These are phyloP conservation scores for Oryza longistaminata DNA, from an alignment of 176 grass and related monocot genomes.

Conservation along the genomic window DNA sequence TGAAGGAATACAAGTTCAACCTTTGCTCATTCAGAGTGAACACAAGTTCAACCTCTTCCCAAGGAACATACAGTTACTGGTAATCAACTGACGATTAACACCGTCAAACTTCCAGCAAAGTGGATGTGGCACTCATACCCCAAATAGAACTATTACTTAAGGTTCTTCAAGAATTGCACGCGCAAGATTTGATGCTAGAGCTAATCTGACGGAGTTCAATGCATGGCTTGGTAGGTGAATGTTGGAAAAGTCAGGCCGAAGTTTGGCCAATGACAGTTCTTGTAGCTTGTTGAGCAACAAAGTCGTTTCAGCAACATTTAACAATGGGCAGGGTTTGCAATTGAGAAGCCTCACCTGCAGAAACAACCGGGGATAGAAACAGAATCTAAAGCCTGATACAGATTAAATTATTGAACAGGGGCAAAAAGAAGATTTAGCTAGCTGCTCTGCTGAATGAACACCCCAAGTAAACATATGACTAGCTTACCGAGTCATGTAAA, in stretches of 20 bases:
- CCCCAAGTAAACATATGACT: slow-evolving; percentile 2
- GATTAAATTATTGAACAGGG: background rate
- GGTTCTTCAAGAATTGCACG: slow-evolving; percentile 73
- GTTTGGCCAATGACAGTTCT: slow-evolving; percentile 80
- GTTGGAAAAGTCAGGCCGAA: slow-evolving; percentile 64
- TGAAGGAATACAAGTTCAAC: background rate
- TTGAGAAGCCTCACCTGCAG: slow-evolving; percentile 72
- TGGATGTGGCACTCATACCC: background rate
- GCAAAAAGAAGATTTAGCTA: slow-evolving; percentile 5
- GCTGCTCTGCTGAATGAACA: slow-evolving; percentile 6
- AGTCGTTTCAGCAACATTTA: slow-evolving; percentile 73
- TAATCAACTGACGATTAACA: background rate
- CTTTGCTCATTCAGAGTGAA: background rate
- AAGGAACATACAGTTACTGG: background rate
- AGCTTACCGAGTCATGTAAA: slow-evolving; percentile 77
- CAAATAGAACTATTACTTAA: slow-evolving; percentile 40
- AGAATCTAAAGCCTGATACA: background rate
- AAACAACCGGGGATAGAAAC: slow-evolving; percentile 7
- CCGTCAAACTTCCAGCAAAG: background rate
- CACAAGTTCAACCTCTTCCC: background rate
- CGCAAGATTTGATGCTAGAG: slow-evolving; percentile 74
- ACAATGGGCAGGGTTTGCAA: slow-evolving; percentile 57
- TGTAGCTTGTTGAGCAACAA: slow-evolving; percentile 91
- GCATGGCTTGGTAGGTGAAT: slow-evolving; percentile 56
- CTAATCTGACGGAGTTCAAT: slow-evolving; percentile 63